A percentile compares a stretch with the other conserved stretches of the same genome.
Evolutionary conservation across 495 filamentous ascomycete genomes (phyloP).

Genomic region (Sporormia fimetaria): DNA sequence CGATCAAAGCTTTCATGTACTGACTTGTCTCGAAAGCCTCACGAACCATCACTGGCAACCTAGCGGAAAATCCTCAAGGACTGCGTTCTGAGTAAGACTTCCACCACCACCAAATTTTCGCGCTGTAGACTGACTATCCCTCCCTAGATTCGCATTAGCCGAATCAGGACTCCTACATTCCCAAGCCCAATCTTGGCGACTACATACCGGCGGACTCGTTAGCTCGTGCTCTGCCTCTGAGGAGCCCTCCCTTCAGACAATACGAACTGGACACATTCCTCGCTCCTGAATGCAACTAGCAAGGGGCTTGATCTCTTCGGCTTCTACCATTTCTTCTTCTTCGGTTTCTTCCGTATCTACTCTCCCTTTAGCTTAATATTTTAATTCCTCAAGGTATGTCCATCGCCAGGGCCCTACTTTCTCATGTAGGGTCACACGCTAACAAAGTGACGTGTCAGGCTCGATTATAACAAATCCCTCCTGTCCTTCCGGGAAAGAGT

Average conservation of each 20-base stretch:
- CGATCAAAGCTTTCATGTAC: too few relatives aligned
- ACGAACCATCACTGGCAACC: too few relatives aligned
- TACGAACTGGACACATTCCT: constrained; percentile 26
- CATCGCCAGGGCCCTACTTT: constrained; percentile 7
- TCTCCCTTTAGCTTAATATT: constrained; percentile 30
- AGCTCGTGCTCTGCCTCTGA: constrained; percentile 33
- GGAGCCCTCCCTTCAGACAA: constrained; percentile 25
- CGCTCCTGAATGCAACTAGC: constrained; percentile 26
- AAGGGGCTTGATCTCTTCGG: constrained; percentile 22
- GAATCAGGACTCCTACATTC: constrained; percentile 23
- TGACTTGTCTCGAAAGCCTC: too few relatives aligned
- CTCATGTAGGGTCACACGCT: neutral
- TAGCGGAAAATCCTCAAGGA: too few relatives aligned
- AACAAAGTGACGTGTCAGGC: constrained; percentile 11
- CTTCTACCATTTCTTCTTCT: constrained; percentile 15
- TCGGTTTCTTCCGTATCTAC: constrained; percentile 23
- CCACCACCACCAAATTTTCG: too few relatives aligned
- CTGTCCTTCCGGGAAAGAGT: constrained; percentile 19
- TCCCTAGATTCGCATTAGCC: constrained; percentile 21
- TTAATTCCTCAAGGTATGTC: constrained; percentile 28
- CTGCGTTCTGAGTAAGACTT: too few relatives aligned
- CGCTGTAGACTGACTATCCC: constrained; percentile 5
- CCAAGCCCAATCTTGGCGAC: constrained; percentile 23
- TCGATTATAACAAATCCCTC: constrained; percentile 19
- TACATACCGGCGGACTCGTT: constrained; percentile 32